A percentile compares a stretch with the other conserved stretches of the same genome.
Conservation (phyloP, 2,329 filamentous ascomycete species). For the Neodidymelliopsis sp. region DNA sequence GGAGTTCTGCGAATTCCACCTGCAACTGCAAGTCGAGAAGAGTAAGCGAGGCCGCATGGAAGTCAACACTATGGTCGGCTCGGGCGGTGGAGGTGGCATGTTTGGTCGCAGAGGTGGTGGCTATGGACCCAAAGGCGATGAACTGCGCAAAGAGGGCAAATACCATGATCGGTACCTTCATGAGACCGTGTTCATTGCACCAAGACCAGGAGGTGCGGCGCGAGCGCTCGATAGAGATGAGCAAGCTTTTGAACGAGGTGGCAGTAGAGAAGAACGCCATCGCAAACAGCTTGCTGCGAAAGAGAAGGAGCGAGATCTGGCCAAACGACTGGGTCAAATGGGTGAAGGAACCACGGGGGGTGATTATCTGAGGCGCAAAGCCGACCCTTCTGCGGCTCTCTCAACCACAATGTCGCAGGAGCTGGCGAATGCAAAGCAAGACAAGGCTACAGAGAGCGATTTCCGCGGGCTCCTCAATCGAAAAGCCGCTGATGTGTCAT, state of each 20-base stretch:
- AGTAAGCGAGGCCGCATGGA: slow-evolving; percentile 75
- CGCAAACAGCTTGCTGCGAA: slow-evolving; percentile 69
- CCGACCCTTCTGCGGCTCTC: slow-evolving; percentile 26
- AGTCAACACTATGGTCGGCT: slow-evolving; percentile 72
- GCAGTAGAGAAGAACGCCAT: slow-evolving; percentile 70
- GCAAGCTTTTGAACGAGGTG: slow-evolving; percentile 54
- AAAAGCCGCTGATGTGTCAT: slow-evolving; percentile 51
- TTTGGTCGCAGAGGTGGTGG: slow-evolving; percentile 39
- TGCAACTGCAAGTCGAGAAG: slow-evolving; percentile 80
- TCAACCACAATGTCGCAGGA: slow-evolving; percentile 29
- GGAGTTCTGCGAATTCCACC: slow-evolving; percentile 91
- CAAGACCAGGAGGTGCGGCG: slow-evolving; percentile 60
- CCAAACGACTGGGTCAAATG: slow-evolving; percentile 69
- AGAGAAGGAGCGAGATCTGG: slow-evolving; percentile 77
- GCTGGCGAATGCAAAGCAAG: slow-evolving; percentile 21
- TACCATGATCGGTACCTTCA: slow-evolving; percentile 67
- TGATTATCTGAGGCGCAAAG: slow-evolving; percentile 69
- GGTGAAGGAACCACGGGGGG: slow-evolving; percentile 69
- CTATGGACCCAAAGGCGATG: slow-evolving; percentile 33
- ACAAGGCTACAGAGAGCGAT: slow-evolving; percentile 31
- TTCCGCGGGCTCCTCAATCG: slow-evolving; percentile 55
- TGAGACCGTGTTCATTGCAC: slow-evolving; percentile 55
- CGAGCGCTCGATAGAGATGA: slow-evolving; percentile 70
- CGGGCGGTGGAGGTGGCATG: slow-evolving; percentile 48
- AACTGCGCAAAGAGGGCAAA: slow-evolving; percentile 44